A percentile compares a stretch with the other conserved stretches of the same genome.
Evolutionary conservation across 148 eudicot species (phyloP).

Genomic region (Euryodendron excelsum): DNA sequence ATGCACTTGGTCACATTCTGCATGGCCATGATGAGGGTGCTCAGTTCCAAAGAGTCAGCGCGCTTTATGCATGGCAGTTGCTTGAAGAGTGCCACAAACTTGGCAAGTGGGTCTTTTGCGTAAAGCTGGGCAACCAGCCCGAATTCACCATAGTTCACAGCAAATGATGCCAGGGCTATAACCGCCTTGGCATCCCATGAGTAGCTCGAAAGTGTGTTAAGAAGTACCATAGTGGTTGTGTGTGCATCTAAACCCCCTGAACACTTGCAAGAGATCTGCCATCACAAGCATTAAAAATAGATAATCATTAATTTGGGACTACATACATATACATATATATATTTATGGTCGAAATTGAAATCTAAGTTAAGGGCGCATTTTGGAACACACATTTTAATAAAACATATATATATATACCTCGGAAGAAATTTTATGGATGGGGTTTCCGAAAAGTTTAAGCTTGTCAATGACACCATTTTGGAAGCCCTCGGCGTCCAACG

Average conservation of each 20-base stretch:
- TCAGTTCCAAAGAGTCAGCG: too few species aligned
- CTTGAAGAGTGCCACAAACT: slow-evolving; percentile 61
- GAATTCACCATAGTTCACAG: slow-evolving; percentile 74
- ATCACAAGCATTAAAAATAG: neutral
- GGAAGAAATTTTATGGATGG: slow-evolving; percentile 54
- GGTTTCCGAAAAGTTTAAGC: slow-evolving; percentile 50
- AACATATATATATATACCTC: too few species aligned
- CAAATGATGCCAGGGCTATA: slow-evolving; percentile 62
- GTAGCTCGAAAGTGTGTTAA: slow-evolving; percentile 55
- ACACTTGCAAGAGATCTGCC: slow-evolving; percentile 67
- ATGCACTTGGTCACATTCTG: slow-evolving; percentile 60
- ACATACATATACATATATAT: too few species aligned
- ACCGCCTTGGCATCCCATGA: slow-evolving; percentile 79
- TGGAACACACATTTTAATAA: too few species aligned
- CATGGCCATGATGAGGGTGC: slow-evolving; percentile 42
- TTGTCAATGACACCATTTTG: slow-evolving; percentile 42
- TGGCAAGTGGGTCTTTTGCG: slow-evolving; percentile 61
- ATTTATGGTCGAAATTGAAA: too few species aligned
- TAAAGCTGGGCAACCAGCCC: slow-evolving; percentile 72
- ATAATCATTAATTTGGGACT: too few species aligned
- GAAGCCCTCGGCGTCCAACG: slow-evolving; percentile 41
- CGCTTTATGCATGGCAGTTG: slow-evolving; percentile 61
- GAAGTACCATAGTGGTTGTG: slow-evolving; percentile 45
- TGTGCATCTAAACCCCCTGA: slow-evolving; percentile 53
- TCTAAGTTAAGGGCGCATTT: too few species aligned